These are phyloP conservation scores for Oryza longistaminata DNA, from an alignment of 176 grass and related monocot species.

Conservation along the genomic window DNA sequence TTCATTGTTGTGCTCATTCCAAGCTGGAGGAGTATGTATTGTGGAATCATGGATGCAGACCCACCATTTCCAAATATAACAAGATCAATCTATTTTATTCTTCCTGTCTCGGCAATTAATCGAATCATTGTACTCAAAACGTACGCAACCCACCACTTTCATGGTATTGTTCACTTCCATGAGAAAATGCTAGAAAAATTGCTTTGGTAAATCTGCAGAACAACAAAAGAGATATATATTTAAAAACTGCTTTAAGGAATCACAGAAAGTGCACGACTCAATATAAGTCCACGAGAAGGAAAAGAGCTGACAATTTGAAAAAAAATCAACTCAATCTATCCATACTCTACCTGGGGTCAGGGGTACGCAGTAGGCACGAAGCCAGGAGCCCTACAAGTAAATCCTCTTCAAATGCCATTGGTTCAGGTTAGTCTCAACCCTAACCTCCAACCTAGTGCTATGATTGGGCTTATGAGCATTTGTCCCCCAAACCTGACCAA, in stretches of 20 bases:
- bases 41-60: constrained; percentile 36
- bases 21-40: constrained; percentile 21
- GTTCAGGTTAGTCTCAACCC: constrained; percentile 11
- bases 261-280: background rate
- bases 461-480: constrained; percentile 37
- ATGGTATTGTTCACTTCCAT: background rate
- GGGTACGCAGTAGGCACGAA: background rate
- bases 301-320: background rate
- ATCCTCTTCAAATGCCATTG: constrained; percentile 31
- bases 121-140: constrained; percentile 21
- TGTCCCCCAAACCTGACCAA: constrained; percentile 25
- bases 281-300: background rate
- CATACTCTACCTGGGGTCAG: background rate
- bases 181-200: background rate
- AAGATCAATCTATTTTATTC: constrained; percentile 26
- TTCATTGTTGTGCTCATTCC: constrained; percentile 36
- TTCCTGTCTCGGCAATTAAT: constrained; percentile 17
- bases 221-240: background rate
- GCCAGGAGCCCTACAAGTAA: constrained; percentile 6
- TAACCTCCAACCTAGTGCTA: constrained; percentile 4
- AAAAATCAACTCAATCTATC: background rate
- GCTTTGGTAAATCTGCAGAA: background rate
- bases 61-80: constrained; percentile 4
- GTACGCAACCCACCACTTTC: background rate
- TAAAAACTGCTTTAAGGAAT: background rate